Conservation (phyloP, 441 rosid genomes). For the Gossypium lobatum region DNA sequence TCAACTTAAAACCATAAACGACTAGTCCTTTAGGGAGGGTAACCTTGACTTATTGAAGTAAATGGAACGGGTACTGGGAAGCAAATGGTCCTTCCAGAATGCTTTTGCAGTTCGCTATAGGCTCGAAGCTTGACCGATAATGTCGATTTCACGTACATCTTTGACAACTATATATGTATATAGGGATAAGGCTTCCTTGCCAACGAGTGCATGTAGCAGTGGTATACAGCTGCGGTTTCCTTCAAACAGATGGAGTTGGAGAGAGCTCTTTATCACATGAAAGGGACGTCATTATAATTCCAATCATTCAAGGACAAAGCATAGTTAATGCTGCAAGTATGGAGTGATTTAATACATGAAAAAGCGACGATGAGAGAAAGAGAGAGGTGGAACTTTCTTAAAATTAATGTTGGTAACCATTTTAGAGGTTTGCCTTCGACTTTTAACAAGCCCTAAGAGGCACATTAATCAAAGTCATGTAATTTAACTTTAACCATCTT, state of each 20-base stretch:
- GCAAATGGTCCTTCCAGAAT: conserved; percentile 6
- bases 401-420: background rate
- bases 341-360: background rate
- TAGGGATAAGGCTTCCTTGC: background rate
- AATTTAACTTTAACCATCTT: background rate
- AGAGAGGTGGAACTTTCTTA: background rate
- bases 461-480: background rate
- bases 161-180: background rate
- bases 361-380: background rate
- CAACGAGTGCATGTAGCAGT: background rate
- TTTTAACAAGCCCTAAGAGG: conserved; percentile 12
- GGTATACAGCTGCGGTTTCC: background rate
- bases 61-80: background rate
- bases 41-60: conserved; percentile 4
- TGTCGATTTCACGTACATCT: background rate
- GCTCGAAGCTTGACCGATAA: background rate
- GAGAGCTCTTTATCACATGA: background rate
- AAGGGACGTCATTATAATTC: background rate
- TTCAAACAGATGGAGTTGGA: background rate
- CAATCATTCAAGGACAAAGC: conserved; percentile 12
- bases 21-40: background rate
- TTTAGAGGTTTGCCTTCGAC: background rate
- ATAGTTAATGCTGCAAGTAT: background rate
- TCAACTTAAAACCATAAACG: background rate
- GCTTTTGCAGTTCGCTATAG: background rate